Evolutionary conservation across 805 yeast species (phyloP), one percentile per base, ranked within the genome.

Genomic region (Monosporozyma yasuniensis): DNA sequence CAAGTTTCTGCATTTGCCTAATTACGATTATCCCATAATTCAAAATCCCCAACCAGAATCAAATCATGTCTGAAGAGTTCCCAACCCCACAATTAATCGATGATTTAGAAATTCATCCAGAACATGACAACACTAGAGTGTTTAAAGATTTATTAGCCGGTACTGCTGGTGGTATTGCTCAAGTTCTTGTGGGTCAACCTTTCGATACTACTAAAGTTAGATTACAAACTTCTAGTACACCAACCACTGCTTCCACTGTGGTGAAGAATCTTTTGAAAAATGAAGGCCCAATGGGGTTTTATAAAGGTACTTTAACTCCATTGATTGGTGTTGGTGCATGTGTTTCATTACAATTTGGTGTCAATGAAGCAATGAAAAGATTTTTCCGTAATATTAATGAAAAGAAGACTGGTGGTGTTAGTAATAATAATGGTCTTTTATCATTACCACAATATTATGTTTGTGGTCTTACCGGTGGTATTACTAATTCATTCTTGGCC

Each of bases 261-360:
- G 81, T 89, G 21, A 78, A 75, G 63, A 76, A 81, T 58, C 73
- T 93, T 52, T 42, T 91, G 43, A 72, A 75, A 47, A 81, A 85
- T 51, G 99, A 93, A 67, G 99, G 99, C 3, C 77, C 81, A 7
- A 52, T 69, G 30, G 99, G 95, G 0, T 87, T 91, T 61, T 93
- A 91, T 69, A 82, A 95, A 66, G 99, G 99, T 35, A 89, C 96
- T 1, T 63, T 89, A 58, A 90, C 97, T 0, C 99, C 99, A 18
- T 73, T 91, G 60, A 65, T 93, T 34, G 99, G 99, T 16, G 88
- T 91, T n/a, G 99, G 99, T 49, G 97, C 96, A 0, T 90, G 97
- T 73, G 97, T 91, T 12, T 86, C 96, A 8, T 85, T 91, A 38
- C 99, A 93, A 67, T 91, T 91, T 63, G 93, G 96, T 42, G 95